Evolutionary conservation across 164 flowering plant species (phyloP), one percentile per base, ranked within the genome.

Genomic region (Euptelea pleiosperma): DNA sequence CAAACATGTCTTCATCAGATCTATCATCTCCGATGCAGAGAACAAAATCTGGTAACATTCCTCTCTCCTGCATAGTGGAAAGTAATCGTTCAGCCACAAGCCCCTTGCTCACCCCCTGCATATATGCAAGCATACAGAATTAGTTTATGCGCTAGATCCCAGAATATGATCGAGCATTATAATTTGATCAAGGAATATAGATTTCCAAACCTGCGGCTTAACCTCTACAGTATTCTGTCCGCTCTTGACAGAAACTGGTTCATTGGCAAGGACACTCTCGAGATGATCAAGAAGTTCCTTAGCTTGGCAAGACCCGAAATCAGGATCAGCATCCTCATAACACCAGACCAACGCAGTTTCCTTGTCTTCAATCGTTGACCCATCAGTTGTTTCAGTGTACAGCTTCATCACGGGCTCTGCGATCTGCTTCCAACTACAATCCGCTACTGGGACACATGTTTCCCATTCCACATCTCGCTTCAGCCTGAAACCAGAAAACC

Each of bases 91-190:
- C 75, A 1, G 83, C 87, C 34, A 86, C 82, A 37, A 82, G 63
- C 7, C 93, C 93, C 71, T 86, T 86, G 84, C 72, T 84, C 16
- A 86, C 93, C 37, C 93, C 93, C 93, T 86, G 81, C 67, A 74
- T 29, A 33, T 6, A 4, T 8, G 37, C 36, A 11, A 7, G 28
- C 2, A 50, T 21, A 8, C 12, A n/a, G n/a, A n/a, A n/a, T n/a
- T n/a, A n/a, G n/a, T n/a, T n/a, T n/a, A n/a, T n/a, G n/a, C n/a
- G n/a, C n/a, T n/a, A n/a, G n/a, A n/a, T n/a, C n/a, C n/a, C n/a
- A n/a, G n/a, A n/a, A n/a, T n/a, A n/a, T n/a, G n/a, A n/a, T n/a
- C n/a, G n/a, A n/a, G n/a, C n/a, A n/a, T n/a, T n/a, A n/a, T n/a
- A n/a, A n/a, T n/a, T n/a, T n/a, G n/a, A n/a, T n/a, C n/a, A n/a